phyloP scores from a whole-genome alignment of 78 protist species.

The Dictyostelium brefeldianum region DNA sequence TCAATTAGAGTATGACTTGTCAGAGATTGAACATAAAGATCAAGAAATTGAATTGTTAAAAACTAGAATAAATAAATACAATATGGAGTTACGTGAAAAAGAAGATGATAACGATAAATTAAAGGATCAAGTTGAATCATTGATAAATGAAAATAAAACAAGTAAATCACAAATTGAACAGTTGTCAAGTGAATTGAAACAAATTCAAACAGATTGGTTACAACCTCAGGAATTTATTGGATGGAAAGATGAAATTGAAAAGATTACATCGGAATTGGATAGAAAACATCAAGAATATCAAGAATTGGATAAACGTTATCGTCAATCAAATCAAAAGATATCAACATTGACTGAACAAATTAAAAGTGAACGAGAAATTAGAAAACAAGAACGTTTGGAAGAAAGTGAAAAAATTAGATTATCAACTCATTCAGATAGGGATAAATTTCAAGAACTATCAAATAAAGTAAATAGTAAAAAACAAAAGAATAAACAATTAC shows the following conservation, averaged over 20 bases:
- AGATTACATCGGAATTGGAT: constrained; percentile 4
- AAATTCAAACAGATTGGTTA: constrained; percentile 40
- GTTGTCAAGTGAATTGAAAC: constrained; percentile 18
- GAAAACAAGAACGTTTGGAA: constrained; percentile 27
- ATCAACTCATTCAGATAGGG: constrained; percentile 18
- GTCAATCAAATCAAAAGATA: background rate
- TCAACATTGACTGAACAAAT: constrained; percentile 19
- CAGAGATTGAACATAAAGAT: constrained; percentile 75
- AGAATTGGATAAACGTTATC: too few species aligned
- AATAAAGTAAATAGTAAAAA: background rate
- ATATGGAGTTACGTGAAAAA: constrained; percentile 50
- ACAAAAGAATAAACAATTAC: background rate
- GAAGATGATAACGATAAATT: constrained; percentile 66
- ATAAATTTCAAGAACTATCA: constrained; percentile 1
- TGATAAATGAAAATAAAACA: background rate
- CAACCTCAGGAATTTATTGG: constrained; percentile 28
- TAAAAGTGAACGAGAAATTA: constrained; percentile 13
- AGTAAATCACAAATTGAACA: background rate
- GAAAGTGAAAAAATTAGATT: constrained; percentile 3
- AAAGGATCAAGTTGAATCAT: background rate
- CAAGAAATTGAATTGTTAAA: constrained; percentile 66
- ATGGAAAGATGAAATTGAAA: constrained; percentile 65
- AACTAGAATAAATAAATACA: constrained; percentile 34
- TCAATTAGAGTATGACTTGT: constrained; percentile 31
- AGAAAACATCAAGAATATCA: constrained; percentile 9